Conservation (phyloP, 495 filamentous ascomycete genomes). For the Podospora appendiculata region DNA sequence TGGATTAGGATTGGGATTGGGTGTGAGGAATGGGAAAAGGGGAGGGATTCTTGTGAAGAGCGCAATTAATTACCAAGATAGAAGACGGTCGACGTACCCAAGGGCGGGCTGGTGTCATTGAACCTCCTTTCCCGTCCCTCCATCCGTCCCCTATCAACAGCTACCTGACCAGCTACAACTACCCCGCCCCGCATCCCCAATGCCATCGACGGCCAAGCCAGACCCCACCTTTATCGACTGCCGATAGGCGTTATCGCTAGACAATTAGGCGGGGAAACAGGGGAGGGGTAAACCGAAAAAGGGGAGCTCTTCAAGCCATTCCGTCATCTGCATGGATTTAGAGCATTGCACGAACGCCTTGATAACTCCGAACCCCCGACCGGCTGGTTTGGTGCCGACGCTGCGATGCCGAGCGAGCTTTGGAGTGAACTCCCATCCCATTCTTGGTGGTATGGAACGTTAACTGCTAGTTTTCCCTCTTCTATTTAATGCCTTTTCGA, state of each 20-base stretch:
- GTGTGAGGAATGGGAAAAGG: not conserved
- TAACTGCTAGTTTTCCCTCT: too few species aligned
- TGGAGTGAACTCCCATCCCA: too few species aligned
- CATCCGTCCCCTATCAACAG: not conserved
- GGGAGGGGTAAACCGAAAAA: not conserved
- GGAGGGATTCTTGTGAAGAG: not conserved
- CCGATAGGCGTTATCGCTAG: not conserved
- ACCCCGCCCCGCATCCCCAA: not conserved
- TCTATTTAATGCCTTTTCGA: too few species aligned
- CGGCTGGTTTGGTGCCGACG: not conserved
- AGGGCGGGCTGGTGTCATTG: too few species aligned
- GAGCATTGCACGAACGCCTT: slow-evolving; percentile 1
- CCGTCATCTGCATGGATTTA: not conserved
- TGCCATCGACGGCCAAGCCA: not conserved
- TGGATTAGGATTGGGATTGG: too few species aligned
- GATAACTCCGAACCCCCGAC: slow-evolving; percentile 6
- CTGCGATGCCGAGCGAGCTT: too few species aligned
- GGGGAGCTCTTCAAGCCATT: not conserved
- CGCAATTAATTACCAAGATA: too few species aligned
- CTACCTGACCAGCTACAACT: too few species aligned
- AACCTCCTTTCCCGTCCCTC: not conserved
- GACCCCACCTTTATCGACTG: slow-evolving; percentile 7
- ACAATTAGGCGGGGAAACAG: slow-evolving; percentile 5
- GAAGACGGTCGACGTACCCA: too few species aligned
- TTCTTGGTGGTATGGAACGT: too few species aligned